Evolutionary conservation across 2,329 filamentous ascomycete species (phyloP).

Genomic region (Cladosporium sp.): DNA sequence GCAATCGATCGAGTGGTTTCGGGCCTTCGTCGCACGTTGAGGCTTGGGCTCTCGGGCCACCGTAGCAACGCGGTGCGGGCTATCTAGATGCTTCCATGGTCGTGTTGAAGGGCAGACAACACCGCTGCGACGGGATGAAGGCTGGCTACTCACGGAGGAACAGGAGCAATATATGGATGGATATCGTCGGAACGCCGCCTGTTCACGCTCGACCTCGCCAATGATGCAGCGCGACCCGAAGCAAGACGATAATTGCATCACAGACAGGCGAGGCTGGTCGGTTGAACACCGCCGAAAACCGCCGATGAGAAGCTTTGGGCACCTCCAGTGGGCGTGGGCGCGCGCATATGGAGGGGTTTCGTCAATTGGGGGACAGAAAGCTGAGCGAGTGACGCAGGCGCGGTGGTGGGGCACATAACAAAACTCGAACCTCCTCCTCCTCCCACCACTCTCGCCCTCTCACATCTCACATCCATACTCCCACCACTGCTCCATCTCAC

Average conservation of each 20-base stretch:
- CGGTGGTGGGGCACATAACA: conserved; percentile 17
- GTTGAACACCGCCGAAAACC: conserved; percentile 10
- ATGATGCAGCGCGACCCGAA: background rate
- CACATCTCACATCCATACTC: background rate
- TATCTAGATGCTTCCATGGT: conserved; percentile 16
- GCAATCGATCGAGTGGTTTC: conserved; percentile 12
- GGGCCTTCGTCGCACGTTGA: conserved; percentile 16
- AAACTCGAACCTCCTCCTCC: conserved; percentile 16
- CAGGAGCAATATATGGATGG: conserved; percentile 3
- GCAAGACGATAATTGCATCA: conserved; percentile 7
- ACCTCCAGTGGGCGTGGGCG: background rate
- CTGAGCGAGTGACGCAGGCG: conserved; percentile 8
- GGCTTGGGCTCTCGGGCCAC: conserved; percentile 13
- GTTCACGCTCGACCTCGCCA: background rate
- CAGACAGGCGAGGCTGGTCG: background rate
- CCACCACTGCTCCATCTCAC: background rate
- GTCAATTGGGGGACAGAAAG: background rate
- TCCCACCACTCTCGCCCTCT: conserved; percentile 2
- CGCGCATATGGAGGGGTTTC: conserved; percentile 1
- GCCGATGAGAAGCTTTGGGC: conserved; percentile 2
- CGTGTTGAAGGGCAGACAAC: background rate
- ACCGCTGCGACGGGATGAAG: background rate
- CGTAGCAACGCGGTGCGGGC: conserved; percentile 12
- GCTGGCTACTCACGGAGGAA: background rate
- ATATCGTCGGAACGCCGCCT: background rate